A percentile compares a stretch with the other conserved stretches of the same genome.
Conservation (phyloP, 129 eudicot genomes). For the Heracleum sosnowskyi region DNA sequence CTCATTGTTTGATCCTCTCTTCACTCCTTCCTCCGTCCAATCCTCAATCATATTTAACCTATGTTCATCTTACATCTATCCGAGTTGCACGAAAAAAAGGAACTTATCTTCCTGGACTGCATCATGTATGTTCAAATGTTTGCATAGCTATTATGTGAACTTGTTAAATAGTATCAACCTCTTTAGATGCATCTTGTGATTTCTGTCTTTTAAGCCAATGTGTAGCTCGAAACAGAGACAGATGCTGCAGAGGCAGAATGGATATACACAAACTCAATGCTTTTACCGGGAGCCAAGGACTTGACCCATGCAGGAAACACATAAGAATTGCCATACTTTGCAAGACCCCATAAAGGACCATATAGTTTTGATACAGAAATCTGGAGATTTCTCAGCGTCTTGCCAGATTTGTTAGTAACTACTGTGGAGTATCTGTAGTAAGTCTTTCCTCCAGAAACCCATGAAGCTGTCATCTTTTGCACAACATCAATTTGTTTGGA, state of each 20-base stretch:
- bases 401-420: constrained; percentile 77
- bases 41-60: constrained; percentile 33
- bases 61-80: constrained; percentile 20
- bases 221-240: constrained; percentile 67
- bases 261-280: constrained; percentile 84
- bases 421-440: constrained; percentile 77
- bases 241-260: constrained; percentile 71
- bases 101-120: constrained; percentile 18
- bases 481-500: constrained; percentile 34
- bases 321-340: constrained; percentile 59
- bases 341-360: constrained; percentile 93
- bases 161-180: constrained; percentile 22
- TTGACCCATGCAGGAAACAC: constrained; percentile 68
- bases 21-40: constrained; percentile 82
- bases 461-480: constrained; percentile 69
- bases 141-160: constrained; percentile 45
- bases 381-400: constrained; percentile 57
- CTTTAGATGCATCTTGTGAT: constrained; percentile 1
- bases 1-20: constrained; percentile 53
- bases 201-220: constrained; percentile 32
- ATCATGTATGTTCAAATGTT: constrained; percentile 20
- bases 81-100: constrained; percentile 18
- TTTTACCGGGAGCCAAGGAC: constrained; percentile 69
- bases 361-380: constrained; percentile 64
- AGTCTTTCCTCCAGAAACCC: constrained; percentile 62